Evolutionary conservation across 1,284 basidiomycete species (phyloP).

Genomic region (Ustilago loliicola): DNA sequence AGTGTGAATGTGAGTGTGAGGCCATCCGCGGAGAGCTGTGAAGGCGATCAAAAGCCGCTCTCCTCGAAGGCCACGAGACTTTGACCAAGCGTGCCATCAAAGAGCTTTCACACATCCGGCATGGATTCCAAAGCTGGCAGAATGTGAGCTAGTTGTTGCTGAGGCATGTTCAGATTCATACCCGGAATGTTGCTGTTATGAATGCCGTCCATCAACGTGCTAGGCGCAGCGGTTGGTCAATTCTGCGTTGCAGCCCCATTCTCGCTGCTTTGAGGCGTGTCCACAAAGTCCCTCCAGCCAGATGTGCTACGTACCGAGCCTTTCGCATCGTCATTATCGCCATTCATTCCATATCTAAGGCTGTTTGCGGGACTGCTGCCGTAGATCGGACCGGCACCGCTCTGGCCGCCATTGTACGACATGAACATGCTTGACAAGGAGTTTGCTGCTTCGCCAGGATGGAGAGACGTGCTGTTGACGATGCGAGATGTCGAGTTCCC

Average conservation of each 20-base stretch:
- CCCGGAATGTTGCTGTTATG: conserved; percentile 27
- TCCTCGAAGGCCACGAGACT: conserved; percentile 50
- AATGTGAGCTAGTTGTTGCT: conserved; percentile 51
- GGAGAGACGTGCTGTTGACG: conserved; percentile 18
- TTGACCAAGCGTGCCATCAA: conserved; percentile 54
- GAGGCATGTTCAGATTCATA: conserved; percentile 47
- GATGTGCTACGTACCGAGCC: conserved; percentile 6
- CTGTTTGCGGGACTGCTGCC: conserved; percentile 8
- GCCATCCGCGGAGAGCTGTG: neutral
- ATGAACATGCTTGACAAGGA: conserved; percentile 49
- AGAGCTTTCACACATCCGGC: conserved; percentile 59
- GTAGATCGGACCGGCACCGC: neutral
- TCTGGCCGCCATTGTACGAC: conserved; percentile 25
- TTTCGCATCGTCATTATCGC: conserved; percentile 7
- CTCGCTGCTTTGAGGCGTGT: conserved; percentile 20
- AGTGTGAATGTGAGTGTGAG: neutral
- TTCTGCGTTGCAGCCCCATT: conserved; percentile 1
- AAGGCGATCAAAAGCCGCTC: conserved; percentile 33
- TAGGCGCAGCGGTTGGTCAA: conserved; percentile 14
- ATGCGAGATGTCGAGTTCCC: conserved; percentile 42
- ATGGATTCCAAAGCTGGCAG: conserved; percentile 50
- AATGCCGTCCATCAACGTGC: conserved; percentile 9
- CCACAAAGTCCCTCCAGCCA: conserved; percentile 10
- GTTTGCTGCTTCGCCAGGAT: conserved; percentile 32
- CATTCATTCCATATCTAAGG: neutral